These are phyloP conservation scores for Zhuliangozyma blackwelliae DNA, from an alignment of 1,139 yeast species.

Conservation along the genomic window DNA sequence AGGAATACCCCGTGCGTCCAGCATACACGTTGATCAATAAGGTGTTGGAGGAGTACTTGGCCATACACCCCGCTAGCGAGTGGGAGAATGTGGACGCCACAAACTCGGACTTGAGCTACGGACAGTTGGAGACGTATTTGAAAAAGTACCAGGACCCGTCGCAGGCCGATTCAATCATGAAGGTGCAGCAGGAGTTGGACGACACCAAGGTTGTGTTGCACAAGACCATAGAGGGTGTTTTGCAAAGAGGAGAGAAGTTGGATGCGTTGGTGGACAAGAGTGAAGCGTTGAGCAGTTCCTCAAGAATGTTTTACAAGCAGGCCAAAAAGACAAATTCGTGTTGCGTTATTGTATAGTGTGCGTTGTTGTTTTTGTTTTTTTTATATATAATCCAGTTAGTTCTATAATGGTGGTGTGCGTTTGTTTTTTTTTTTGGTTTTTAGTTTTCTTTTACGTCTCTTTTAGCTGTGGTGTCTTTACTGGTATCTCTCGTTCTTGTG, in stretches of 20 bases:
- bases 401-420: too few relatives aligned
- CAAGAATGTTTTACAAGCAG: constrained; percentile 93
- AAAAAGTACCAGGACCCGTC: constrained; percentile 91
- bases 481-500: too few relatives aligned
- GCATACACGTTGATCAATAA: constrained; percentile 91
- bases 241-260: constrained; percentile 93
- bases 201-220: constrained; percentile 96
- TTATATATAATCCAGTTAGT: too few relatives aligned
- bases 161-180: constrained; percentile 95
- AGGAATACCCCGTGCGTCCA: constrained; percentile 96
- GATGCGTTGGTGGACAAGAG: constrained; percentile 93
- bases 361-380: too few relatives aligned
- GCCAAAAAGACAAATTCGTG: constrained; percentile 97
- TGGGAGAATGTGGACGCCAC: constrained; percentile 62
- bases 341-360: constrained; percentile 66
- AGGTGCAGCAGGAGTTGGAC: constrained; percentile 95
- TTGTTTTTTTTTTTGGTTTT: too few relatives aligned
- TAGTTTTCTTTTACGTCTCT: too few relatives aligned
- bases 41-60: constrained; percentile 82
- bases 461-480: too few relatives aligned
- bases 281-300: constrained; percentile 83
- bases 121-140: constrained; percentile 65
- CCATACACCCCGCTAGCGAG: constrained; percentile 70
- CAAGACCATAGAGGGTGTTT: constrained; percentile 89
- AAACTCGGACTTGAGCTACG: constrained; percentile 46